These are phyloP conservation scores for Royoungia palumana DNA, from an alignment of 768 basidiomycete genomes.

Conservation along the genomic window DNA sequence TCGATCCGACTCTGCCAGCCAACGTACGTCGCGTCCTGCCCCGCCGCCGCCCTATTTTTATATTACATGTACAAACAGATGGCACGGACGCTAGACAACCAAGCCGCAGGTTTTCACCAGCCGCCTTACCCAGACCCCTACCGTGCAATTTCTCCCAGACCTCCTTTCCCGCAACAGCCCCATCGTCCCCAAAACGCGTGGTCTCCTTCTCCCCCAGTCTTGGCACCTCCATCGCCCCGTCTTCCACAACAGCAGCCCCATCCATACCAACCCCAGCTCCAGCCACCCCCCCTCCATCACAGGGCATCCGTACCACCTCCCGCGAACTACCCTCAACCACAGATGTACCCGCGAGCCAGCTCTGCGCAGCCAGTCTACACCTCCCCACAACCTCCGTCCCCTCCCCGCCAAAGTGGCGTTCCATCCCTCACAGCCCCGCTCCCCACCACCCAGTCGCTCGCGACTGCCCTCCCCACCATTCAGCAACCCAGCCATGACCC, in stretches of 20 bases:
- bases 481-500: conserved; percentile 58
- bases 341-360: conserved; percentile 18
- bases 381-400: conserved; percentile 23
- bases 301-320: conserved; percentile 21
- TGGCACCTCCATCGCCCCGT: conserved; percentile 20
- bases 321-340: conserved; percentile 23
- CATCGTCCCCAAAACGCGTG: conserved; percentile 18
- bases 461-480: conserved; percentile 47
- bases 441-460: conserved; percentile 60
- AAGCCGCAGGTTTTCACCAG: conserved; percentile 28
- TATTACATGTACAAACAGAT: conserved; percentile 46
- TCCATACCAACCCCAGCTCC: conserved; percentile 20
- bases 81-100: conserved; percentile 58
- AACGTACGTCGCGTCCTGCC: conserved; percentile 47
- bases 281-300: conserved; percentile 20
- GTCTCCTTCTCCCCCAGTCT: conserved; percentile 15
- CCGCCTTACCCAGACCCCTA: conserved; percentile 22
- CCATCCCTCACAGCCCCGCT: conserved; percentile 65
- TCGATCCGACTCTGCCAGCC: conserved; percentile 57
- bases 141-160: conserved; percentile 24
- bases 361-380: conserved; percentile 15
- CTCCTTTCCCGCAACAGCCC: conserved; percentile 20
- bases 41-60: conserved; percentile 14
- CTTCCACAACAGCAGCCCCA: conserved; percentile 15
- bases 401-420: conserved; percentile 20